phyloP scores from a whole-genome alignment of 495 filamentous ascomycete species.

The Neurospora sp. region DNA sequence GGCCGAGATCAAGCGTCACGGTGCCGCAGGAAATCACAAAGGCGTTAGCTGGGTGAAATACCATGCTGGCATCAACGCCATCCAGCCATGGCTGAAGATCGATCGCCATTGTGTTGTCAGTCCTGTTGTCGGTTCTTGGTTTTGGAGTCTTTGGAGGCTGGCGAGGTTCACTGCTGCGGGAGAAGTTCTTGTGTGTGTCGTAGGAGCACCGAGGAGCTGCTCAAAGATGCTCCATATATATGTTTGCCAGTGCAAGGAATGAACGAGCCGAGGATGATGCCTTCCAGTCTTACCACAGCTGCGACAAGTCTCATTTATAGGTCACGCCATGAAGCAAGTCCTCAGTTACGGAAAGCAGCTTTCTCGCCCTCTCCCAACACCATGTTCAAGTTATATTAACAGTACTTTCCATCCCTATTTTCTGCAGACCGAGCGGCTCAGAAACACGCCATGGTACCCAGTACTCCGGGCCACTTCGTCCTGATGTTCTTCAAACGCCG shows the following conservation, averaged over 20 bases:
- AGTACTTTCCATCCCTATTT: background rate
- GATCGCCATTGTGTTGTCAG: background rate
- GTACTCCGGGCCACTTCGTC: background rate
- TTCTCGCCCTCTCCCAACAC: background rate
- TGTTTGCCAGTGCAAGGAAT: background rate
- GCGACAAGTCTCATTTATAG: background rate
- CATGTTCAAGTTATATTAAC: background rate
- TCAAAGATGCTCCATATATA: background rate
- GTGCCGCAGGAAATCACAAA: constrained; percentile 36
- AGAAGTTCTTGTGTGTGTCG: background rate
- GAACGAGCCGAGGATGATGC: background rate
- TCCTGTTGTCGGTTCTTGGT: background rate
- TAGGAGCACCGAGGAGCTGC: background rate
- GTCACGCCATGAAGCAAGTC: background rate
- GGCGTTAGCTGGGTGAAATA: constrained; percentile 25
- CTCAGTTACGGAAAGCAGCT: background rate
- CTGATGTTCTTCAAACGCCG: background rate
- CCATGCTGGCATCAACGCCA: constrained; percentile 19
- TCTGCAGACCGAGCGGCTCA: background rate
- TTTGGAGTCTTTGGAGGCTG: background rate
- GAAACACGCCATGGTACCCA: background rate
- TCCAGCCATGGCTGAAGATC: constrained; percentile 10
- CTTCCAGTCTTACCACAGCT: background rate
- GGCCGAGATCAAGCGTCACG: constrained; percentile 29
- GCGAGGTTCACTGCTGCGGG: background rate